Evolutionary conservation across 2,329 filamentous ascomycete genomes (phyloP), one percentile per base, ranked within the genome.

Genomic region (Microcera coccophila): DNA sequence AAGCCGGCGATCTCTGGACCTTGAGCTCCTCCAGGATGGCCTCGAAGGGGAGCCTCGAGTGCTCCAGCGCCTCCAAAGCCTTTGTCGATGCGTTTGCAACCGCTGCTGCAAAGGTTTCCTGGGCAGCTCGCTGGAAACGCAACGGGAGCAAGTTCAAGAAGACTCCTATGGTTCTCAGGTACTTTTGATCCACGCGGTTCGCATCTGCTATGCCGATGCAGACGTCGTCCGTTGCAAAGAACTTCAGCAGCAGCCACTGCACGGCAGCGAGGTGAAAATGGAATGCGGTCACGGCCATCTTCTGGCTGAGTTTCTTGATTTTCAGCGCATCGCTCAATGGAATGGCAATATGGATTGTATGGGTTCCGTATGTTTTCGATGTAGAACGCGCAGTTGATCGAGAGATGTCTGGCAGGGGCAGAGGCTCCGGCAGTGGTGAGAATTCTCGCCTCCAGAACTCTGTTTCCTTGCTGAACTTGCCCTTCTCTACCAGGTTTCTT

Each of bases 221-320:
- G 29, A 77, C 41, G 16, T 72, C 64, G 2, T 69, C 61, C 2
- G 62, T 57, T n/a, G 52, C 45, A 26, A 44, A 38, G 20, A 49
- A 49, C 19, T 46, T 49, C n/a, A 42, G 37, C 17, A 52, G 36
- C 21, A 75, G 43, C 1, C 62, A 53, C 15, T 68, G 53, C 41
- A 74, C 63, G 0, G 61, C 58, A 0, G 72, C 62, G 5, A 78
- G 59, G 48, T 71, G 69, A 49, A 77, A 66, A 42, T 78, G 73
- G 55, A 76, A 76, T 0, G 58, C n/a, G 0, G 57, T 62, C 22
- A 44, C 47, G 5, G 43, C 48, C 29, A 44, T 46, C 20, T 38
- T 39, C 14, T 49, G 47, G 37, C 52, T 48, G 11, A 47, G 42
- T 29, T 45, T 35, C 20, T 52, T 45, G 20, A 57, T n/a, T n/a